phyloP scores from a whole-genome alignment of 345 rosid genomes.

The Syzygium aqueum region DNA sequence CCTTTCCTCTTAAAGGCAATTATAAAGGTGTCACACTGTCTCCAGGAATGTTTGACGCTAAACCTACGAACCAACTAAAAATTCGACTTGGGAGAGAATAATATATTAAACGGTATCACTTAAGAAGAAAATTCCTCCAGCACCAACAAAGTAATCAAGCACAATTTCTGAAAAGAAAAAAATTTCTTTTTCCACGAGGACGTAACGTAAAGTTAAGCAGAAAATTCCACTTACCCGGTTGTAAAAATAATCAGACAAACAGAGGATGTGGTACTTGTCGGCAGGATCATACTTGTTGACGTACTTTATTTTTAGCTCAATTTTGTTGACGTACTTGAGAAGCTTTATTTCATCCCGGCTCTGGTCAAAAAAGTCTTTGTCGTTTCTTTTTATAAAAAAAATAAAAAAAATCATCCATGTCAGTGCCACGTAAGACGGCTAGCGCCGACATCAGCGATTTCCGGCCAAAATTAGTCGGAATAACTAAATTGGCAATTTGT shows the following conservation, averaged over 20 bases:
- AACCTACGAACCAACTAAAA: background rate
- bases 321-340: constrained; percentile 87
- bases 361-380: constrained; percentile 99
- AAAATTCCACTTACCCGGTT: constrained; percentile 58
- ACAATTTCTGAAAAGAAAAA: background rate
- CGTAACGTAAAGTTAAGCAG: background rate
- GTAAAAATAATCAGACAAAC: constrained; percentile 94
- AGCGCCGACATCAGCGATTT: too few species aligned
- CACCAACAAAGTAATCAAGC: background rate
- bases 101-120: background rate
- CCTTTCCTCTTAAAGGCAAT: background rate
- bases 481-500: too few species aligned
- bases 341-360: constrained; percentile 99
- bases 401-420: too few species aligned
- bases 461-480: too few species aligned
- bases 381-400: constrained; percentile 41
- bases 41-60: background rate
- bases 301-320: constrained; percentile 26
- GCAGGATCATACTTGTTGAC: constrained; percentile 98
- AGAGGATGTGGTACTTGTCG: constrained; percentile 91
- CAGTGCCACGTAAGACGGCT: too few species aligned
- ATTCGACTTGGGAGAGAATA: background rate
- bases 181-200: background rate
- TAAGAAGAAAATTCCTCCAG: background rate
- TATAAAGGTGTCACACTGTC: background rate